Base-by-base conservation (phyloP, 73 alveolate species). In the Paramecium biaurelia region DNA sequence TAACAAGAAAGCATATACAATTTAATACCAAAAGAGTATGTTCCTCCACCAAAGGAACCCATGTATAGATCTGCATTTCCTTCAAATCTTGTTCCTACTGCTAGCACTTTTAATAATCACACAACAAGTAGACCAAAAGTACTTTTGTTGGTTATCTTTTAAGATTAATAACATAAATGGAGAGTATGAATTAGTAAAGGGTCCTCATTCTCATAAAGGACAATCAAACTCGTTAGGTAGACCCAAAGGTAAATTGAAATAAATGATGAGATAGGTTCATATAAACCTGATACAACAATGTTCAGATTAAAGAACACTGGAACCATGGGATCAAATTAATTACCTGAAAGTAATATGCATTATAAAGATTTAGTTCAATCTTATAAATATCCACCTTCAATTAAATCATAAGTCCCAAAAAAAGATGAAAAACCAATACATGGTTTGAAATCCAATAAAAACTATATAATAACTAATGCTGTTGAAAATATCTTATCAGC, bases 381-480 rank as follows among this genome's bases (percentile, higher is more conserved):
- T 15, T 43, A 43, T 24, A 79, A 79, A 47, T 79, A 79, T 45
- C 49, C 70, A 4, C 49, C 70, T 4, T 30, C 76, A 3, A 63
- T 43, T 43, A 97, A 93, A 76, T 99, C 99, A 5, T 93, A 98
- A 3, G 96, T 98, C 30, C 99, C 99, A 37, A 93, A 95, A 85
- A 94, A 94, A 38, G 97, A 98, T 68, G 99, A 98, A 63, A 94
- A 92, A 88, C 99, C 99, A 20, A 96, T 98, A 76, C 94, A 92
- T 93, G 99, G 99, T 7, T 72, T 97, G 37, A 95, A 93, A 63
- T 92, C 99, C 21, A 97, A 98, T 76, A 98, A 98, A 93, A 98
- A 98, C 94, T 98, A 35, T 92, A 95, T 98, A 57, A 97, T 97
- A 28, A 94, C 99, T 1, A 98, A 98, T 92, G 99, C 99, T 6